phyloP scores from a whole-genome alignment of 2,329 filamentous ascomycete genomes.

The Cercospora sojina region DNA sequence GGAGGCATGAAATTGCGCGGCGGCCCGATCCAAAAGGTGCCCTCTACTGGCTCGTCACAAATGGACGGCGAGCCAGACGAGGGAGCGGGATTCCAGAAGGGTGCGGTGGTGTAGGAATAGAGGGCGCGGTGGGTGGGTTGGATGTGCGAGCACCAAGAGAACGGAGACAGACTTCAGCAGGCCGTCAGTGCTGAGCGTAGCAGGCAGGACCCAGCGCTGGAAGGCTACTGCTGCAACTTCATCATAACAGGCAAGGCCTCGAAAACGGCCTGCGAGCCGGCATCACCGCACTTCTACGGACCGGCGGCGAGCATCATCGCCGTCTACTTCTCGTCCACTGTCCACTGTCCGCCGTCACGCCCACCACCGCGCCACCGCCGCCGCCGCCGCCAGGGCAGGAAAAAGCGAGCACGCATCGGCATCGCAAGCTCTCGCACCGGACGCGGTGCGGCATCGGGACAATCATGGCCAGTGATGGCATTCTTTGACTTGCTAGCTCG shows the following conservation, averaged over 20 bases:
- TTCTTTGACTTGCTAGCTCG: conserved; percentile 11
- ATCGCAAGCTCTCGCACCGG: background rate
- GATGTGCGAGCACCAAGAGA: background rate
- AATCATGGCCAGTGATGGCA: conserved; percentile 9
- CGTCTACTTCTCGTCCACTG: background rate
- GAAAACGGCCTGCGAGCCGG: background rate
- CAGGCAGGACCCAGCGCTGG: background rate
- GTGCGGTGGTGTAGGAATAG: conserved; percentile 16
- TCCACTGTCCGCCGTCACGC: background rate
- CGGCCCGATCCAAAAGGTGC: conserved; percentile 9
- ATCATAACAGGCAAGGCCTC: background rate
- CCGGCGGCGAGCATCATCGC: background rate
- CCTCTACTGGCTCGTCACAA: conserved; percentile 30
- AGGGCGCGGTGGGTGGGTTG: conserved; percentile 5
- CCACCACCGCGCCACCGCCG: background rate
- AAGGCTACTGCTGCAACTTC: conserved; percentile 1
- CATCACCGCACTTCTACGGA: background rate
- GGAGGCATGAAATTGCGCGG: conserved; percentile 46
- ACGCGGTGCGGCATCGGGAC: conserved; percentile 7
- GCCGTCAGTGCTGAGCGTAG: conserved; percentile 2
- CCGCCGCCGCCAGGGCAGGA: background rate
- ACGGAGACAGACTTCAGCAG: background rate
- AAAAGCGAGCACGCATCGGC: background rate
- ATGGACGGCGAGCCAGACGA: conserved; percentile 36
- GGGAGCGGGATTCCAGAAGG: conserved; percentile 19